Evolutionary conservation across 2,329 filamentous ascomycete genomes (phyloP).

Genomic region (Leptographium galeiforme): DNA sequence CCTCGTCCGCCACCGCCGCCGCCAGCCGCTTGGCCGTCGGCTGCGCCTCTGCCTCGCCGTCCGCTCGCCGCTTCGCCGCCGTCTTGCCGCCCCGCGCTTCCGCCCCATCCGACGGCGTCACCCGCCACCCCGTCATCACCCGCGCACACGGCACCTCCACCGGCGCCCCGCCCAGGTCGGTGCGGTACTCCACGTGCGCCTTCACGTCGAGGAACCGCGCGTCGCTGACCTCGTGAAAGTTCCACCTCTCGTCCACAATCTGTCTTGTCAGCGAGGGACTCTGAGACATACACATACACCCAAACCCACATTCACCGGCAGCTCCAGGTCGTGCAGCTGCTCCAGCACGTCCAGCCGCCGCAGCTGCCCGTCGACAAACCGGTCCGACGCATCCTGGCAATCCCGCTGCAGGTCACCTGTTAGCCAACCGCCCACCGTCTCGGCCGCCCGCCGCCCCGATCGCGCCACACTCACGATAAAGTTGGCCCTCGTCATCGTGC

Average conservation of each 20-base stretch:
- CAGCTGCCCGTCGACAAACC: constrained; percentile 32
- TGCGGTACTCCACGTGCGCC: constrained; percentile 12
- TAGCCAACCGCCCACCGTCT: background rate
- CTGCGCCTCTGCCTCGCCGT: constrained; percentile 34
- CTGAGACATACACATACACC: background rate
- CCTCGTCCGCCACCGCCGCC: constrained; percentile 16
- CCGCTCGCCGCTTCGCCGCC: constrained; percentile 33
- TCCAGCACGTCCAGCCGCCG: constrained; percentile 31
- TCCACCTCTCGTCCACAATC: constrained; percentile 11
- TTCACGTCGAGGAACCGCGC: constrained; percentile 10
- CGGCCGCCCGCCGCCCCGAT: background rate
- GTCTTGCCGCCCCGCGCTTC: constrained; percentile 1
- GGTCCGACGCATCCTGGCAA: constrained; percentile 22
- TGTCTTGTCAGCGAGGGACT: background rate
- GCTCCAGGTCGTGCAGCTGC: constrained; percentile 26
- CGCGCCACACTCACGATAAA: constrained; percentile 10
- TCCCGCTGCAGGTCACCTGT: constrained; percentile 9
- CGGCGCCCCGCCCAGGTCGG: constrained; percentile 12
- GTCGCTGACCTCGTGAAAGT: constrained; percentile 11
- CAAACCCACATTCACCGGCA: constrained; percentile 36
- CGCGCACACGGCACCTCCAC: constrained; percentile 20
- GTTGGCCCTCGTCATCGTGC: constrained; percentile 5
- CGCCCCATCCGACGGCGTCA: background rate
- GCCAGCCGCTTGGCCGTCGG: constrained; percentile 32
- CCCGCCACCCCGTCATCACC: constrained; percentile 9